Evolutionary conservation across 352 stramenopile genomes (phyloP).

Genomic region (Pythium folliculosum): DNA sequence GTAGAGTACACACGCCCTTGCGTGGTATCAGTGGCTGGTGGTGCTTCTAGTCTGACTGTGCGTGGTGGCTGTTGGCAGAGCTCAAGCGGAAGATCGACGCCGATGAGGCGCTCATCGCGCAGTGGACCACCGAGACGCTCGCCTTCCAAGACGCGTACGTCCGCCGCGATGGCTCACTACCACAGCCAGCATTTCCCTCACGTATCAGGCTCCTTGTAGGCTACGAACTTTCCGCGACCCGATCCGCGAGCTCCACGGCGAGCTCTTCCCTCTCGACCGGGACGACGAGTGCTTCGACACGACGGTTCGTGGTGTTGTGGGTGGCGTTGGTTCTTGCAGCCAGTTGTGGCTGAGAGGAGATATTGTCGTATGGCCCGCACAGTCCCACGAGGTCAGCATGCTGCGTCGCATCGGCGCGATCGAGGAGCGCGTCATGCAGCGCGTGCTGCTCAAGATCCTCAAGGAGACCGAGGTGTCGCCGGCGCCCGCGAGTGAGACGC

Average conservation of each 20-base stretch:
- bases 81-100: slow-evolving; percentile 50
- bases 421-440: slow-evolving; percentile 68
- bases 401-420: slow-evolving; percentile 56
- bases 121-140: slow-evolving; percentile 48
- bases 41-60: no score
- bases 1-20: slow-evolving; percentile 19
- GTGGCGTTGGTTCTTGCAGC: background rate
- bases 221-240: slow-evolving; percentile 55
- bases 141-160: slow-evolving; percentile 56
- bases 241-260: slow-evolving; percentile 52
- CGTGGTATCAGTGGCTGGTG: no score
- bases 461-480: slow-evolving; percentile 37
- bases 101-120: slow-evolving; percentile 48
- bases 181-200: no score
- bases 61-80: slow-evolving; percentile 27
- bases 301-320: slow-evolving; percentile 26
- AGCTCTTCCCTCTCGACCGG: slow-evolving; percentile 47
- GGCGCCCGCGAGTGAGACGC: slow-evolving; percentile 40
- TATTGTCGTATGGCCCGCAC: background rate
- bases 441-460: slow-evolving; percentile 59
- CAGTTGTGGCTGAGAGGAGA: background rate
- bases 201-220: slow-evolving; percentile 20
- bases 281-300: slow-evolving; percentile 44
- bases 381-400: slow-evolving; percentile 44
- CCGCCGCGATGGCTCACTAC: background rate